phyloP scores from a whole-genome alignment of 192 early-diverging fungal genomes.

The Phlyctochytrium bullatum region DNA sequence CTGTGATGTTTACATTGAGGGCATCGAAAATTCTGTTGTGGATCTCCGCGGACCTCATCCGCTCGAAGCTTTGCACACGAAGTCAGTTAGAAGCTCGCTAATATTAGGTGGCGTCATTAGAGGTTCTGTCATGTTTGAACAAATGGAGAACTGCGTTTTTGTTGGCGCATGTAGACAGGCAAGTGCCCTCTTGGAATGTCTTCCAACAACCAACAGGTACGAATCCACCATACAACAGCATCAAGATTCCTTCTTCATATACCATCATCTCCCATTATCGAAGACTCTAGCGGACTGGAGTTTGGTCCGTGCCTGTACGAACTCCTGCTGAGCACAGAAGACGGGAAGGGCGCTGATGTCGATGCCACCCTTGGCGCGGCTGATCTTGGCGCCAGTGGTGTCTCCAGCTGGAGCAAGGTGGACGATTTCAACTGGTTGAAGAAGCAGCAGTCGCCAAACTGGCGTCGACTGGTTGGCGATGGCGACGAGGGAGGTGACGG shows the following conservation, averaged over 20 bases:
- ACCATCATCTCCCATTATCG: conserved; percentile 82
- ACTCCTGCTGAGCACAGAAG: too few species aligned
- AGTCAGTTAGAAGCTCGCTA: conserved; percentile 62
- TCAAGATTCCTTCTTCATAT: conserved; percentile 69
- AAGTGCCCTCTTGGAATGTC: conserved; percentile 21
- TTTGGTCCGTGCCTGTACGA: conserved; percentile 63
- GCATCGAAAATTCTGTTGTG: conserved; percentile 62
- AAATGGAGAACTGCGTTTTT: conserved; percentile 59
- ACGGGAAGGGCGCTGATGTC: too few species aligned
- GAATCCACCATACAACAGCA: conserved; percentile 71
- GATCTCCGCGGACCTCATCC: conserved; percentile 51
- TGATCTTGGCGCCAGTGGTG: too few species aligned
- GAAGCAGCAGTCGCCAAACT: conserved; percentile 75
- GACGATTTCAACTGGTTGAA: conserved; percentile 94
- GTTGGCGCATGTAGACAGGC: conserved; percentile 77
- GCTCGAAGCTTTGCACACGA: conserved; percentile 75
- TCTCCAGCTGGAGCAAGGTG: conserved; percentile 60
- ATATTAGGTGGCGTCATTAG: conserved; percentile 64
- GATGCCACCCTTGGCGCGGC: too few species aligned
- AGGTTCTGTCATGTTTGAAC: conserved; percentile 72
- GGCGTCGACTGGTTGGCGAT: conserved; percentile 31
- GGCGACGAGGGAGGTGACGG: too few species aligned
- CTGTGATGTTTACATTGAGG: conserved; percentile 56
- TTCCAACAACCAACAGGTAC: conserved; percentile 54
- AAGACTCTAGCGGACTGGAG: conserved; percentile 65